These are phyloP conservation scores for Circinella minor DNA, from an alignment of 371 early-diverging fungal species.

Conservation along the genomic window DNA sequence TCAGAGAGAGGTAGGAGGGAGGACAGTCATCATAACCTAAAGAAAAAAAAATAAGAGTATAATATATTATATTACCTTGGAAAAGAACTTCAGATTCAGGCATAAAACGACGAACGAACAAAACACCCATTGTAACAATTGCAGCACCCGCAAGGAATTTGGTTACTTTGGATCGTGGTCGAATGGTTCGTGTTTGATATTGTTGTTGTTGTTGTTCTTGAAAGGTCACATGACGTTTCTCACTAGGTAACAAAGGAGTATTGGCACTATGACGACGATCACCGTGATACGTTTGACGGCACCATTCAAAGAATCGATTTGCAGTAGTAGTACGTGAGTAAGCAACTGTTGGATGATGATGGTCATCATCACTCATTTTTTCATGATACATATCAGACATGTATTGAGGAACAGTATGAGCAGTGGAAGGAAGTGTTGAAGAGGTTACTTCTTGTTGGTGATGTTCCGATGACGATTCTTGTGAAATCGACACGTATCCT, in stretches of 20 bases:
- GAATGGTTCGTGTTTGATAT: neutral
- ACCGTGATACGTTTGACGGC: conserved; percentile 1
- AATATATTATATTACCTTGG: conserved; percentile 10
- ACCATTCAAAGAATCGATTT: conserved; percentile 8
- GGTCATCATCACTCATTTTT: neutral
- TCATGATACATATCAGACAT: conserved; percentile 16
- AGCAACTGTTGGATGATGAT: neutral
- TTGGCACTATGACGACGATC: conserved; percentile 6
- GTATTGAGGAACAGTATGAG: conserved; percentile 7
- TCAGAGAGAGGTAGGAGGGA: too few species aligned
- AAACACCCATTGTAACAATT: neutral
- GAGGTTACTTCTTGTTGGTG: neutral
- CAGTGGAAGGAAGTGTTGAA: neutral
- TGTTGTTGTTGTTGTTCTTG: neutral
- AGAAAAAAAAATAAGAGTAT: too few species aligned
- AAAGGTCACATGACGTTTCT: neutral
- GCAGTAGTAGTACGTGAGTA: neutral
- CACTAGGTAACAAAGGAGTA: conserved; percentile 9
- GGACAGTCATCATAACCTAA: too few species aligned
- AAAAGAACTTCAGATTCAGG: neutral
- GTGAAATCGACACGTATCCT: conserved; percentile 17
- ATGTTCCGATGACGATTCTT: neutral
- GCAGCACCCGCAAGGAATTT: conserved; percentile 9
- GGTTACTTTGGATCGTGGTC: neutral
- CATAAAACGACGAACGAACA: neutral